phyloP scores from a whole-genome alignment of 140 eudicot species.

The Senecio squalidus region DNA sequence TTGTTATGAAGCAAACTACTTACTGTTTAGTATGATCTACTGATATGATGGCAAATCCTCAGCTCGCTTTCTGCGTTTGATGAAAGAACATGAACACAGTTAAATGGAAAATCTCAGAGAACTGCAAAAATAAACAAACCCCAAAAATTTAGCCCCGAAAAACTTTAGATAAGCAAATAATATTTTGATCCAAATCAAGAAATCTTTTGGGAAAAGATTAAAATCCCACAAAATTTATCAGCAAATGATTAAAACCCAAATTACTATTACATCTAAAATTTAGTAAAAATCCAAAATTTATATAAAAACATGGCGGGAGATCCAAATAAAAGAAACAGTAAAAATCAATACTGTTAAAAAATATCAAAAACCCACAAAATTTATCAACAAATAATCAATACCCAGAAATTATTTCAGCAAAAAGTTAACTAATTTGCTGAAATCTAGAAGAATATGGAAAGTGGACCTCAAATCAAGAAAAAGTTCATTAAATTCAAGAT shows the following conservation, averaged over 20 bases:
- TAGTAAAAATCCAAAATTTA: conserved; percentile 1
- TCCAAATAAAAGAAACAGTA: conserved; percentile 1
- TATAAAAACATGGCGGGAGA: background rate
- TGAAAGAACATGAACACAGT: conserved; percentile 9
- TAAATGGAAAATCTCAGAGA: conserved; percentile 13
- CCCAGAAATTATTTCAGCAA: background rate
- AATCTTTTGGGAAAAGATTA: too few relatives aligned
- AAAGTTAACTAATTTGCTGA: background rate
- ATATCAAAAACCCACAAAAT: background rate
- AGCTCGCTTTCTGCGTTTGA: conserved; percentile 4
- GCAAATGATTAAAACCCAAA: background rate
- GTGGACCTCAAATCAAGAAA: conserved; percentile 6
- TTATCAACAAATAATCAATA: conserved; percentile 1
- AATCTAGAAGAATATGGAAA: background rate
- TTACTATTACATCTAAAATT: background rate
- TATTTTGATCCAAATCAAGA: too few relatives aligned
- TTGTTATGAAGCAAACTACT: background rate
- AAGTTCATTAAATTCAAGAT: conserved; percentile 6
- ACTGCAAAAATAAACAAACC: conserved; percentile 9
- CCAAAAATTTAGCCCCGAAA: too few relatives aligned
- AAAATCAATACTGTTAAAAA: background rate
- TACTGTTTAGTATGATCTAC: conserved; percentile 8
- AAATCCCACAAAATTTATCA: background rate
- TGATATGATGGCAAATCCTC: conserved; percentile 1
- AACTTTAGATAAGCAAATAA: too few relatives aligned